These are phyloP conservation scores for Arthrobotrys pseudoclavata DNA, from an alignment of 2,329 filamentous ascomycete genomes.

Conservation along the genomic window DNA sequence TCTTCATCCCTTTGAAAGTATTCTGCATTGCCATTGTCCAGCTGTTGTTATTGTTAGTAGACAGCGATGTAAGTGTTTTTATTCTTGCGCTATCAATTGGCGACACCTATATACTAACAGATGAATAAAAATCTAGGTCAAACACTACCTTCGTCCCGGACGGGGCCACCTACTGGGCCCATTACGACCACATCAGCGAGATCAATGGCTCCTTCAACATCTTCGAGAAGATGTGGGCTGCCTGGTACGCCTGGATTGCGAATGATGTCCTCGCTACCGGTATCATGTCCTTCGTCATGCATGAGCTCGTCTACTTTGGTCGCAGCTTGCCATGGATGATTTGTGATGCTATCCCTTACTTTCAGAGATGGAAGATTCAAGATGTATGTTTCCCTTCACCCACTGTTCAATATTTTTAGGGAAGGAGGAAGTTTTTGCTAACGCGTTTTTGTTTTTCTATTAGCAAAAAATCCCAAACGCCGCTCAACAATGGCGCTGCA, in stretches of 20 bases:
- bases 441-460: not conserved
- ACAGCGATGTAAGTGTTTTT: slow-evolving; percentile 28
- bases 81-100: not conserved
- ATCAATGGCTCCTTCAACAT: slow-evolving; percentile 89
- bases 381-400: slow-evolving; percentile 71
- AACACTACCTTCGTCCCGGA: slow-evolving; percentile 68
- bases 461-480: slow-evolving; percentile 84
- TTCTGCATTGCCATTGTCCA: not conserved
- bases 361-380: slow-evolving; percentile 96
- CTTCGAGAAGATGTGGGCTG: slow-evolving; percentile 88
- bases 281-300: slow-evolving; percentile 96
- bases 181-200: slow-evolving; percentile 75
- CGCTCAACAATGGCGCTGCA: slow-evolving; percentile 94
- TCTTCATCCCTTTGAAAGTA: not conserved
- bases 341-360: slow-evolving; percentile 86
- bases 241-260: slow-evolving; percentile 95
- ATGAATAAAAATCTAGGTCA: slow-evolving; percentile 57
- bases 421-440: not conserved
- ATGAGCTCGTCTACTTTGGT: slow-evolving; percentile 95
- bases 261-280: slow-evolving; percentile 95
- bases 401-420: not conserved
- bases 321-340: slow-evolving; percentile 91
- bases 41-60: not conserved
- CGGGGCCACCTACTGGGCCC: slow-evolving; percentile 74
- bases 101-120: not conserved